phyloP scores from a whole-genome alignment of 768 basidiomycete species.

The Phanerochaete sordida region DNA sequence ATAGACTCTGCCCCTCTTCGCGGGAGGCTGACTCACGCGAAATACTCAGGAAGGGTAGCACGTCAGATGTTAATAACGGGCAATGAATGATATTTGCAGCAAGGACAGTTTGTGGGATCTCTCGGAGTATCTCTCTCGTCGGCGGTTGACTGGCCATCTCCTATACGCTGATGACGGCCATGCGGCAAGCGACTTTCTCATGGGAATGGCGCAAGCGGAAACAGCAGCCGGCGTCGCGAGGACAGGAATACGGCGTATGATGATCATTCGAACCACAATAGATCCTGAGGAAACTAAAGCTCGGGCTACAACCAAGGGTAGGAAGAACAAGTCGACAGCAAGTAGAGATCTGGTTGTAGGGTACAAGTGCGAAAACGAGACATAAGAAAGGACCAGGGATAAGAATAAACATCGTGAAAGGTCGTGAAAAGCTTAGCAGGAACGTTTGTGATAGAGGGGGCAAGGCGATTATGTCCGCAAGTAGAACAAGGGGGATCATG shows the following conservation, averaged over 20 bases:
- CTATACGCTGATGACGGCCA: constrained; percentile 8
- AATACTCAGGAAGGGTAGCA: background rate
- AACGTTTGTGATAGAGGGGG: background rate
- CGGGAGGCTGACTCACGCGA: constrained; percentile 16
- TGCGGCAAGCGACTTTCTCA: constrained; percentile 10
- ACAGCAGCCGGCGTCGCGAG: constrained; percentile 11
- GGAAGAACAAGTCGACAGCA: constrained; percentile 13
- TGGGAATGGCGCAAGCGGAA: constrained; percentile 9
- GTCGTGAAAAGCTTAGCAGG: constrained; percentile 2
- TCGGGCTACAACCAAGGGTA: constrained; percentile 15
- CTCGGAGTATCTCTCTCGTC: constrained; percentile 14
- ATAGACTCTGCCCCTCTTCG: constrained; percentile 9
- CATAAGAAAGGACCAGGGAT: constrained; percentile 18
- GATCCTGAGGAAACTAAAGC: constrained; percentile 7
- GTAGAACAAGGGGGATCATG: constrained; percentile 16
- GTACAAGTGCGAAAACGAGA: constrained; percentile 19
- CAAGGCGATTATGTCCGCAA: constrained; percentile 15
- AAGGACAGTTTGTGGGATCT: constrained; percentile 25
- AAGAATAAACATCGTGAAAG: constrained; percentile 7
- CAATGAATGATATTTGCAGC: constrained; percentile 11
- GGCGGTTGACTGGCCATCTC: constrained; percentile 14
- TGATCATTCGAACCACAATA: constrained; percentile 16
- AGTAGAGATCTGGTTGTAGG: constrained; percentile 19
- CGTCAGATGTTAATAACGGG: constrained; percentile 7
- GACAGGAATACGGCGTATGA: constrained; percentile 11